Evolutionary conservation across 305 asterid genomes (phyloP).

Genomic region (Vinca major): DNA sequence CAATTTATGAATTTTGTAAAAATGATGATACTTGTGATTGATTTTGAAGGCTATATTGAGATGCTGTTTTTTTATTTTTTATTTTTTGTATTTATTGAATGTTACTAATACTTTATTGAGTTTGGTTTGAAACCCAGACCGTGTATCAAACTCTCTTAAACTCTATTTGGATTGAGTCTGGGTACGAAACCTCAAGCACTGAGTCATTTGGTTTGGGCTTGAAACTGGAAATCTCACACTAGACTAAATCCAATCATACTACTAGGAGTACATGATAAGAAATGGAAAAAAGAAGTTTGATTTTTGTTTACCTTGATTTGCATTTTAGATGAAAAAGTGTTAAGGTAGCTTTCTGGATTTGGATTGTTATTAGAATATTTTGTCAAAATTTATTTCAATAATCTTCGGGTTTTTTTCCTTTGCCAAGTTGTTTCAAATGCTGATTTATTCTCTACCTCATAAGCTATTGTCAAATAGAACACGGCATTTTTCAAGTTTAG

Average conservation of each 20-base stretch:
- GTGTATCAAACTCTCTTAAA: too few relatives aligned
- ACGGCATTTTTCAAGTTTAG: neutral
- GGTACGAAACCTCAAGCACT: too few relatives aligned
- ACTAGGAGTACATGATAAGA: neutral
- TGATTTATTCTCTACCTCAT: neutral
- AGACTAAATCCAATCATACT: neutral
- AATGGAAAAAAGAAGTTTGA: neutral
- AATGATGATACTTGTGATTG: slow-evolving; percentile 1
- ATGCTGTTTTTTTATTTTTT: too few relatives aligned
- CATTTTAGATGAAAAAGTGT: neutral
- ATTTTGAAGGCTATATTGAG: neutral
- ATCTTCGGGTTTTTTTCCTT: neutral
- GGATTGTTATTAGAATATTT: neutral
- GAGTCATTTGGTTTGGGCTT: too few relatives aligned
- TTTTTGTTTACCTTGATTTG: neutral
- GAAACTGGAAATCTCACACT: too few relatives aligned
- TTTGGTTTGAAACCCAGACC: too few relatives aligned
- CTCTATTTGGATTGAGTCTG: too few relatives aligned
- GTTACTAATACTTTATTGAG: too few relatives aligned
- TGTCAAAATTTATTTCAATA: neutral
- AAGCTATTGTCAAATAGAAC: neutral
- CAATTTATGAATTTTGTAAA: neutral
- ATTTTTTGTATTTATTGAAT: too few relatives aligned
- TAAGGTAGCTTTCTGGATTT: neutral
- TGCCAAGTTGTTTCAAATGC: neutral